A percentile compares a stretch with the other conserved stretches of the same genome.
Evolutionary conservation across 345 rosid genomes (phyloP).

Genomic region (Arabidopsis arenosa): DNA sequence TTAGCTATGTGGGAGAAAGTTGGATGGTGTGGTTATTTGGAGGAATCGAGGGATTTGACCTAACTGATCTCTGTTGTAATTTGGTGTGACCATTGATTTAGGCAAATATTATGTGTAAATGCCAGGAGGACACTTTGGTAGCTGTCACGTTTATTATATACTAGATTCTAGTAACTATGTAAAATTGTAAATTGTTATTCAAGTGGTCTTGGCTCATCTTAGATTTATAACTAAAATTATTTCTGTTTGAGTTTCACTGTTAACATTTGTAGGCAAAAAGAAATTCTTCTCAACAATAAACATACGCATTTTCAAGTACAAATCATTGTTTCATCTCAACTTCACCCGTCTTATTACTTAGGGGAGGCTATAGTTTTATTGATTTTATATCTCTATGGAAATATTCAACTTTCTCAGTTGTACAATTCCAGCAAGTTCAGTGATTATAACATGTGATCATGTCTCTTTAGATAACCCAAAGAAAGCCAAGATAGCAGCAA

Average conservation of each 20-base stretch:
- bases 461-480: slow-evolving; percentile 55
- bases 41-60: neutral
- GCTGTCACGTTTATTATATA: too few species aligned
- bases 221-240: too few species aligned
- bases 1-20: neutral
- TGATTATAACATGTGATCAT: slow-evolving; percentile 25
- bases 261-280: too few species aligned
- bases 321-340: too few species aligned
- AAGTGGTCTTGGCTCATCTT: too few species aligned
- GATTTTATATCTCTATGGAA: slow-evolving; percentile 1
- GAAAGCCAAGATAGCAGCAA: slow-evolving; percentile 58
- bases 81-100: slow-evolving; percentile 1
- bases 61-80: neutral
- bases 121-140: neutral
- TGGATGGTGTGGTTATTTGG: slow-evolving; percentile 1
- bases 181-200: too few species aligned
- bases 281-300: too few species aligned
- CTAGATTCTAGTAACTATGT: too few species aligned
- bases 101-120: neutral
- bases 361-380: slow-evolving; percentile 5
- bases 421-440: neutral
- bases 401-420: slow-evolving; percentile 17
- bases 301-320: too few species aligned
- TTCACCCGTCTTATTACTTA: too few species aligned
- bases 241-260: neutral